Base-by-base conservation (phyloP, 352 stramenopile genomes). In the Poterioochromonas sp. region DNA sequence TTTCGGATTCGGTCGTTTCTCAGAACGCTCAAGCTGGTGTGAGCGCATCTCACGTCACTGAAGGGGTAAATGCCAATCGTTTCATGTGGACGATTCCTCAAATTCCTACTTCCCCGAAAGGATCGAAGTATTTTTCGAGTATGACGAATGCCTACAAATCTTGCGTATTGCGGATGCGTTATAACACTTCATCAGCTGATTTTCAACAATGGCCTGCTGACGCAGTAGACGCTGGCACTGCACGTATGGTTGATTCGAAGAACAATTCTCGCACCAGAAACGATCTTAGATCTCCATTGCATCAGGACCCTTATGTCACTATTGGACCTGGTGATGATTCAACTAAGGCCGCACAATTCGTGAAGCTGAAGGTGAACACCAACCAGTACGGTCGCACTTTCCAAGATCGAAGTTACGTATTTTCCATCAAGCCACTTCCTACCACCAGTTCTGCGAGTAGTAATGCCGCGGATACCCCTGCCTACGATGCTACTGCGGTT, bases 331-430 rank as follows among this genome's bases (percentile, higher is more conserved):
- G 77, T 1, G 80, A 82, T 54, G 29, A 12, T 1, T 26, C 49
- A 26, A 60, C 3, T 3, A 63, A 62, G 15, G 63, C 49, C 18
- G 60, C 51, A 32, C 32, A 80, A 62, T 83, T 83, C 58, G 44
- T 83, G 0, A 43, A 40, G 39, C 53, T 86, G 26, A 80, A 79
- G 0, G 68, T 83, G 0, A 86, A 86, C 79, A 85, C 83, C 37
- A 84, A 86, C 69, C 83, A 86, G 78, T 85, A 85, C 74, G 76
- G 53, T n/a, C 78, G 83, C n/a, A 86, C 83, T 49, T 86, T 86
- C 53, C 81, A 85, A 58, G 80, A 82, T 40, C 80, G 82, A 29
- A 78, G 64, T n/a, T 83, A 85, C 70, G 80, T 73, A 34, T 85
- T 85, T 58, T 43, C 40, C 12, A 83, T 85, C 54, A 63, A 63